A percentile compares a stretch with the other conserved stretches of the same genome.
Conservation (phyloP, 2,329 filamentous ascomycete genomes). For the Volutella citrinella region DNA sequence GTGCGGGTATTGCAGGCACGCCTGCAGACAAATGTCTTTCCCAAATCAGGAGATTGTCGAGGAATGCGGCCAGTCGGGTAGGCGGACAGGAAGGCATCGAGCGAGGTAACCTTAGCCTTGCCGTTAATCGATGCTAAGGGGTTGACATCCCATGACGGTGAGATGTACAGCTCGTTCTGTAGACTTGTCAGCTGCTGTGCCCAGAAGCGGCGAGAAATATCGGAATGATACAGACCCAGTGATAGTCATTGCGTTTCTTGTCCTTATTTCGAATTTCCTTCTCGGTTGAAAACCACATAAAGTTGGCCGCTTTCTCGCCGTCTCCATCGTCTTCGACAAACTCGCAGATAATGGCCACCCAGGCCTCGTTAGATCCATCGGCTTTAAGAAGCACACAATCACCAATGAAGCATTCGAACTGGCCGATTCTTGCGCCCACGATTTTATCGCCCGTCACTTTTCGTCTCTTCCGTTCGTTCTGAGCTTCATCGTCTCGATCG, state of each 20-base stretch:
- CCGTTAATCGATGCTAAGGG: constrained; percentile 87
- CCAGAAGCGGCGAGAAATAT: constrained; percentile 2
- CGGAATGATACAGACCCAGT: constrained; percentile 49
- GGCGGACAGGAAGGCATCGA: constrained; percentile 59
- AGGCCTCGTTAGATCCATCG: constrained; percentile 81
- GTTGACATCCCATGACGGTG: constrained; percentile 82
- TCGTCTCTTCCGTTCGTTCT: constrained; percentile 33
- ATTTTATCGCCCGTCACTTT: constrained; percentile 50
- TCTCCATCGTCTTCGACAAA: constrained; percentile 71
- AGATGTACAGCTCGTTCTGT: constrained; percentile 89
- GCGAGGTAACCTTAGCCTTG: constrained; percentile 77
- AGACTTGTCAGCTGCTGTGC: not conserved
- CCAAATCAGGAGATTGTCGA: constrained; percentile 68
- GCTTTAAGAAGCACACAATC: constrained; percentile 86
- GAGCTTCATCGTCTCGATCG: constrained; percentile 22
- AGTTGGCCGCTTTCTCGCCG: constrained; percentile 71
- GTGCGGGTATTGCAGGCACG: constrained; percentile 87
- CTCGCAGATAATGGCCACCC: constrained; percentile 85
- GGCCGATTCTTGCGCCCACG: constrained; percentile 77
- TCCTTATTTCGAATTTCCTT: constrained; percentile 81
- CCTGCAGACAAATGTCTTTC: constrained; percentile 86
- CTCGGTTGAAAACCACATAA: constrained; percentile 95
- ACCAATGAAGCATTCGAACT: constrained; percentile 76
- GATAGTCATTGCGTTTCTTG: constrained; percentile 77
- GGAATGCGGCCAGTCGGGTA: constrained; percentile 77